Evolutionary conservation across 2,329 filamentous ascomycete genomes (phyloP), one percentile per base, ranked within the genome.

Genomic region (Gaeumannomyces sp.): DNA sequence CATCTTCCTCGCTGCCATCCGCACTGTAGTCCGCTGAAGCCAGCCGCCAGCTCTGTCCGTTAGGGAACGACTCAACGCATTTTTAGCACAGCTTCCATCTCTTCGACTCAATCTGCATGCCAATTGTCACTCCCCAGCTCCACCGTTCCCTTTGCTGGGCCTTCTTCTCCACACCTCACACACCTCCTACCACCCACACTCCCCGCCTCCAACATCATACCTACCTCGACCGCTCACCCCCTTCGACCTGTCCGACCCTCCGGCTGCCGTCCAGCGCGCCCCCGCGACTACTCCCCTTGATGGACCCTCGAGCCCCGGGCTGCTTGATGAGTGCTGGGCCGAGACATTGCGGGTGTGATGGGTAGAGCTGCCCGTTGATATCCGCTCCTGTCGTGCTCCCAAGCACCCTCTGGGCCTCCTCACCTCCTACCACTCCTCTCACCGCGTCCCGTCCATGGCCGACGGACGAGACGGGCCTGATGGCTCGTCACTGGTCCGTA

Each of bases 401-500:
- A 19, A 45, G 50, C 38, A 62, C 25, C 60, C 50, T 19, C 60
- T 50, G 38, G n/a, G 38, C n/a, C n/a, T 50, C 28, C 33, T 25
- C 27, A 56, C 28, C 16, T 53, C 25, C 25, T 11, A 59, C 57
- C 57, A 19, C 57, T 28, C 57, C 25, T 29, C 57, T 27, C 60
- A 62, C 66, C 70, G 66, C 71, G 82, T 83, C 80, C 78, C 79
- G 68, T 75, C 79, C 68, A 53, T 53, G 45, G 70, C 76, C 67
- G 71, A 71, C 64, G 77, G 80, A 22, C 53, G 27, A 68, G 80
- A 91, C 70, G 89, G 85, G 76, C 87, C 87, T 66, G 91, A 93
- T 81, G 89, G 84, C 78, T 89, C 89, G 66, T 93, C 91, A 68
- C 87, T 93, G 71, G 89, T 91, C 76, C 76, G 87, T 76, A 64